phyloP scores from a whole-genome alignment of 148 eudicot species.

The Silene latifolia region DNA sequence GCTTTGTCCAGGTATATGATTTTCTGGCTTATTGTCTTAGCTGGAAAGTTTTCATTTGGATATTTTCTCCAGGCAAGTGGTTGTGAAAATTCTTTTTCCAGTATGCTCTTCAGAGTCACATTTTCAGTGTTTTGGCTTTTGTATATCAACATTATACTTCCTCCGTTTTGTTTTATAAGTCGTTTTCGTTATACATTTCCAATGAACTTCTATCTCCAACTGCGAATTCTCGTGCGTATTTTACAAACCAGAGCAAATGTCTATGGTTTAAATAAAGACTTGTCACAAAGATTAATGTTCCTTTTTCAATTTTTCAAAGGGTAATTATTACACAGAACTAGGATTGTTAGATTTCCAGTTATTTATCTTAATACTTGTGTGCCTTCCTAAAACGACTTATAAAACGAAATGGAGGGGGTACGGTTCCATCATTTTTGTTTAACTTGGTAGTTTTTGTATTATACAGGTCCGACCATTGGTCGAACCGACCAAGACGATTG shows the following conservation, averaged over 20 bases:
- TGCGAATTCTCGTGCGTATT: no score
- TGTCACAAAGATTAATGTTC: no score
- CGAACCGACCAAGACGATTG: slow-evolving; percentile 56
- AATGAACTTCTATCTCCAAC: no score
- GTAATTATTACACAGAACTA: no score
- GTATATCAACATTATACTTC: background rate
- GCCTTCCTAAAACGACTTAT: no score
- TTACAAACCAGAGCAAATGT: no score
- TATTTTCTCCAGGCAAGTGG: slow-evolving; percentile 78
- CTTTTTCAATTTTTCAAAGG: background rate
- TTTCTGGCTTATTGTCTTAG: slow-evolving; percentile 86
- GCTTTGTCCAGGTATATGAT: slow-evolving; percentile 61
- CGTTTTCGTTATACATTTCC: background rate
- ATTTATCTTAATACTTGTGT: no score
- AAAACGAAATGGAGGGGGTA: no score
- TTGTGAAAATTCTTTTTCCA: background rate
- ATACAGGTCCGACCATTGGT: slow-evolving; percentile 82
- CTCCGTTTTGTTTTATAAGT: no score
- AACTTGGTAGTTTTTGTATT: background rate
- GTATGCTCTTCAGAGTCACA: background rate
- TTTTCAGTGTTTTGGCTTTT: background rate
- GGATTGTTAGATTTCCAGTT: no score
- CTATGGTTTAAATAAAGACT: no score
- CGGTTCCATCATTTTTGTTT: background rate
- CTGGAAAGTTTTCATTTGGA: slow-evolving; percentile 73